Evolutionary conservation across 2,329 filamentous ascomycete genomes (phyloP).

Genomic region (Verticillium tricorpus): DNA sequence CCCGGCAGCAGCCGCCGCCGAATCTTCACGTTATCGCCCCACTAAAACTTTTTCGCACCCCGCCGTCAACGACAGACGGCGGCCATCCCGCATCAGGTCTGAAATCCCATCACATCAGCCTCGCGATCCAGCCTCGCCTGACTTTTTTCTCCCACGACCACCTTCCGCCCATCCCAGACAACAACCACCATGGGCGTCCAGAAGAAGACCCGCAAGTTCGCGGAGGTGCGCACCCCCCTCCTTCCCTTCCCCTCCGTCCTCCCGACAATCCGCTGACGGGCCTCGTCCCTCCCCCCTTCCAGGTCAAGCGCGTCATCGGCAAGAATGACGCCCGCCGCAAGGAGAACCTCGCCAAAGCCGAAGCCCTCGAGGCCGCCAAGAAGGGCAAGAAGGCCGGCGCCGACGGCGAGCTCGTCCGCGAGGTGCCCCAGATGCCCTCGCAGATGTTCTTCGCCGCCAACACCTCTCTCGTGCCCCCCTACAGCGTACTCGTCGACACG

Average conservation of each 20-base stretch:
- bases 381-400: slow-evolving; percentile 50
- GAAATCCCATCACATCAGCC: slow-evolving; percentile 1
- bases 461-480: slow-evolving; percentile 78
- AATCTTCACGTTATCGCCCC: neutral
- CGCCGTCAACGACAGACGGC: neutral
- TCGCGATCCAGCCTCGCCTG: neutral
- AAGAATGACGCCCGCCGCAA: slow-evolving; percentile 77
- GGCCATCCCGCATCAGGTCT: neutral
- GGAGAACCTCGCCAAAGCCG: slow-evolving; percentile 69
- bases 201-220: slow-evolving; percentile 92
- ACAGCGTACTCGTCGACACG: slow-evolving; percentile 75
- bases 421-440: slow-evolving; percentile 78
- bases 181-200: slow-evolving; percentile 67
- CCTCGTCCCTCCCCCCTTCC: slow-evolving; percentile 4
- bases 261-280: neutral
- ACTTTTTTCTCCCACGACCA: slow-evolving; percentile 1
- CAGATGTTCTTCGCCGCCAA: slow-evolving; percentile 89
- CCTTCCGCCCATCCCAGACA: neutral
- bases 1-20: neutral
- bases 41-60: slow-evolving; percentile 3
- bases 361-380: slow-evolving; percentile 47
- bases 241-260: slow-evolving; percentile 11
- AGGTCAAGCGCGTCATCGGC: slow-evolving; percentile 79
- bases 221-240: slow-evolving; percentile 41
- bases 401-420: slow-evolving; percentile 62